Evolutionary conservation across 345 rosid species (phyloP), one percentile per base, ranked within the genome.

Genomic region (Gossypium rotundifolium): DNA sequence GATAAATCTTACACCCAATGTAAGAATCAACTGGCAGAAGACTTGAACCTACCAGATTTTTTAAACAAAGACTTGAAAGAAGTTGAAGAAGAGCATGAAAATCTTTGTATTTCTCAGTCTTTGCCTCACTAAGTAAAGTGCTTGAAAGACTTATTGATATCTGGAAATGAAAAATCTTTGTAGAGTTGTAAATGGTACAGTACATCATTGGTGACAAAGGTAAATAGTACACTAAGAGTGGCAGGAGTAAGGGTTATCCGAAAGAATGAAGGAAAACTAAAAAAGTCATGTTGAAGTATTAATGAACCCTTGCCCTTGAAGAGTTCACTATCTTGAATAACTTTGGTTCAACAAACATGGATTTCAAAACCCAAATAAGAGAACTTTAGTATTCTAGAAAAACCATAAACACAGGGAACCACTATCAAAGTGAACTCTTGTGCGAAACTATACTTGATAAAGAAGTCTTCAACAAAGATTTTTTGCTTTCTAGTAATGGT

Each of bases 71-170:
- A 80, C 81, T 89, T 66, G 97, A 91, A 74, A 95, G 99, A 74
- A 95, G 92, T 81, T 93, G 99, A 84, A 95, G 98, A 80, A 95
- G 90, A 74, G 98, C 99, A 59, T 94, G 97, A 59, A 95, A 76
- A 80, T 93, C 98, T 83, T 91, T 95, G 77, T 91, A 95, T 79
- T 88, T 83, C 82, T 95, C 98, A 0, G 90, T 87, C 82, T 91
- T 82, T 48, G 90, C 94, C 80, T 95, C 98, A 80, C 82, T 87
- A 79, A 90, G 89, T 78, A 95, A 88, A 74, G 87, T 88, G 79
- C 88, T 93, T 49, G 98, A 95, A 71, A 85, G 88, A 77, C 82
- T 84, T 72, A 95, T 42, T 71, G 97, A 88, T 76, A 87, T 89
- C 99, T 95, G 88, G n/a, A 71, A 48, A 63, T 74, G 13, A 27